Conservation (phyloP, 495 filamentous ascomycete species). For the Penicillium bialowiezense region DNA sequence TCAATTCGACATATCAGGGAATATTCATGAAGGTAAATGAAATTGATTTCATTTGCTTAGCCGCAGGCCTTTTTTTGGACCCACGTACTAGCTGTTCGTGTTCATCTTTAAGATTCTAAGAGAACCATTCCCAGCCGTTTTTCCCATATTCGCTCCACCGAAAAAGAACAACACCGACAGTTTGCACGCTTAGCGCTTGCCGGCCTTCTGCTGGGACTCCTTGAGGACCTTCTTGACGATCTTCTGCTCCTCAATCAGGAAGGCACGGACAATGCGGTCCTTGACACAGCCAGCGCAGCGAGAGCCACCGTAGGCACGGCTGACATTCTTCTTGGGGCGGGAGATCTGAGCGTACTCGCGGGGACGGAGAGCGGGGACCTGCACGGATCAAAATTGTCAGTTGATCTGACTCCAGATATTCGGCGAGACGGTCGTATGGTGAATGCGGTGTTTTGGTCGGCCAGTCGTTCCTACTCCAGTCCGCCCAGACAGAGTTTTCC, state of each 20-base stretch:
- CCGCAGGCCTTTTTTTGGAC: conserved; percentile 18
- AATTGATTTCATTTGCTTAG: conserved; percentile 37
- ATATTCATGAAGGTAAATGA: conserved; percentile 31
- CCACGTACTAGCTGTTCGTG: conserved; percentile 32
- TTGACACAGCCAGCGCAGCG: conserved; percentile 98
- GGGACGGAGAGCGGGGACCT: conserved; percentile 95
- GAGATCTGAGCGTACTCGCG: conserved; percentile 96
- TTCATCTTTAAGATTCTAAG: conserved; percentile 33
- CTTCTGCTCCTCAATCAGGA: conserved; percentile 99
- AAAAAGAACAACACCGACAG: conserved; percentile 43
- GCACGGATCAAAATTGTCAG: conserved; percentile 19
- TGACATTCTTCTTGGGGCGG: conserved; percentile 97
- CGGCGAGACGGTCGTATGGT: conserved; percentile 5
- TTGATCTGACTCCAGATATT: conserved; percentile 8
- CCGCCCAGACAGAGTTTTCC: conserved; percentile 13
- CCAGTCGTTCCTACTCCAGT: conserved; percentile 4
- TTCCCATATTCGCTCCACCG: conserved; percentile 41
- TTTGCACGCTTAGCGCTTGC: conserved; percentile 48
- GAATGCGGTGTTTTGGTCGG: conserved; percentile 8
- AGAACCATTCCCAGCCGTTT: conserved; percentile 36
- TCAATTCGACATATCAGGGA: conserved; percentile 18
- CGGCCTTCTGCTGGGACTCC: conserved; percentile 80
- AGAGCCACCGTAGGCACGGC: conserved; percentile 95
- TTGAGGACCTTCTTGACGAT: conserved; percentile 99
- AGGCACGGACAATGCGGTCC: conserved; percentile 93